These are phyloP conservation scores for Populus pruinosa DNA, from an alignment of 345 rosid genomes.

Conservation along the genomic window DNA sequence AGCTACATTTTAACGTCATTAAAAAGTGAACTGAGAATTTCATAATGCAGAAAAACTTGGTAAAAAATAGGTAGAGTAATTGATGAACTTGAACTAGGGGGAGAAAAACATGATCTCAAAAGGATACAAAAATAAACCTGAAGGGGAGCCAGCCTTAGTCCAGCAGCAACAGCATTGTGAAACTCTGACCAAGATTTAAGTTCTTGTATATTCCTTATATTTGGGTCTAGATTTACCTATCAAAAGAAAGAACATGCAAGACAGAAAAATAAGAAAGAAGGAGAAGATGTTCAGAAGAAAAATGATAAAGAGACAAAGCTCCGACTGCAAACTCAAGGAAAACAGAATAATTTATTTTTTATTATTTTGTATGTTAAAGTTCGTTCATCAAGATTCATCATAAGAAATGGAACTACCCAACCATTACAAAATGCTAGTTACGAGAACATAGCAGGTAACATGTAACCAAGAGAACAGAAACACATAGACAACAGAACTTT, in stretches of 20 bases:
- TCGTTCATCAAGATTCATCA: background rate
- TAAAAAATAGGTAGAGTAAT: background rate
- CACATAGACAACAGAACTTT: background rate
- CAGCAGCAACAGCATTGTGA: slow-evolving; percentile 99
- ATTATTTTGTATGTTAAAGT: background rate
- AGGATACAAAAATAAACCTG: slow-evolving; percentile 52
- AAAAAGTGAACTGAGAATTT: background rate
- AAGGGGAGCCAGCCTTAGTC: slow-evolving; percentile 83
- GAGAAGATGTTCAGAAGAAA: background rate
- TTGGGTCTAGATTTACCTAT: slow-evolving; percentile 94
- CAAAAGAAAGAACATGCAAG: slow-evolving; percentile 1
- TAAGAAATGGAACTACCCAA: background rate
- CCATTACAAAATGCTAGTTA: background rate
- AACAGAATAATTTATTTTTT: too few species aligned
- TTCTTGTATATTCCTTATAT: slow-evolving; percentile 81
- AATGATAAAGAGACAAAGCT: background rate
- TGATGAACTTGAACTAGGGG: background rate
- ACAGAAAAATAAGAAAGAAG: background rate
- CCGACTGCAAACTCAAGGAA: too few species aligned
- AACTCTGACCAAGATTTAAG: slow-evolving; percentile 98
- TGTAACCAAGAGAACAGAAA: background rate
- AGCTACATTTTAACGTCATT: background rate
- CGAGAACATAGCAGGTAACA: background rate
- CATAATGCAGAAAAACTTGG: background rate
- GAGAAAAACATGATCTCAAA: slow-evolving; percentile 6